Base-by-base conservation (phyloP, 2,329 filamentous ascomycete species). In the Biscogniauxia mediterranea region DNA sequence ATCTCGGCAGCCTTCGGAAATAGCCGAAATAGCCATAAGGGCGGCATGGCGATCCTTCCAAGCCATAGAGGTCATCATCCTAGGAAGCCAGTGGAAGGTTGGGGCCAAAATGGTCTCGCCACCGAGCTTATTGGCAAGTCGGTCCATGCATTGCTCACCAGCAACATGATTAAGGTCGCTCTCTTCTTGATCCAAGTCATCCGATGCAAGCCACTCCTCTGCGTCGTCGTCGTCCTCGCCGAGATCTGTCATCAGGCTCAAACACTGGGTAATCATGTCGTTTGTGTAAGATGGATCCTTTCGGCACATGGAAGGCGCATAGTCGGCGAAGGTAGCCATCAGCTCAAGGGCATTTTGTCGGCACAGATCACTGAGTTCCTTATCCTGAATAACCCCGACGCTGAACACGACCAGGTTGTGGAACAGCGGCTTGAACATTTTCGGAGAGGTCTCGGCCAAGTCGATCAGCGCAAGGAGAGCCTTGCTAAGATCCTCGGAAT, bases 391-490 rank as follows among this genome's bases (percentile, higher is more conserved):
- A 61, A 98, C 93, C 6, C 91, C 92, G 62, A 98, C 88, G 75
- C 90, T 94, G 78, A 99, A 97, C 69, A 91, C 89, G 56, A 98
- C 94, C 3, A 99, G 83, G 71, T 92, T 93, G 73, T 90, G 89
- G 80, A 99, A 99, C n/a, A 96, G 83, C 20, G 85, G 85, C 79
- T 95, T 96, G 81, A 99, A 99, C 93, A 98, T 98, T 79, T 95
- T 96, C 21, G 94, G 93, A 21, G 92, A 90, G n/a, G 90, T 85
- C 77, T 98, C 95, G 49, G 95, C 95, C 59, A 99, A 84, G 67
- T 98, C 95, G 70, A 99, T 97, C 54, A 99, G 84, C 23, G 94
- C 90, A 59, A 97, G 82, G 51, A 99, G 87, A 21, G 93, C 93
- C 73, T 93, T 93, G 67, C 92, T 94, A 17, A 99, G 86, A 66